Conservation (phyloP, 2,329 filamentous ascomycete species). For the Apiospora kogelbergensis region DNA sequence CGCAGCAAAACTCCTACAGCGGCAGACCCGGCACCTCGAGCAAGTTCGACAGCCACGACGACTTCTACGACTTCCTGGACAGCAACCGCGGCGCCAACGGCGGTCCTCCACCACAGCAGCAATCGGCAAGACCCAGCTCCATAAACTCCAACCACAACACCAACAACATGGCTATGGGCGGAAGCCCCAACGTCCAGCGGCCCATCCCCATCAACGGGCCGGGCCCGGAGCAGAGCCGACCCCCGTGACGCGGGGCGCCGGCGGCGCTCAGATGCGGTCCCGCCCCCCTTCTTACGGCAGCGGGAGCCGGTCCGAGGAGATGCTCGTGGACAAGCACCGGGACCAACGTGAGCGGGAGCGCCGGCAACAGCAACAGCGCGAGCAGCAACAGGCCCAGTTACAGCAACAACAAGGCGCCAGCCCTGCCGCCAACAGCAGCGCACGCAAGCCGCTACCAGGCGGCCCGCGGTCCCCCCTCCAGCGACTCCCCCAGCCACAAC, state of each 20-base stretch:
- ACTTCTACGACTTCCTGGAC: conserved; percentile 33
- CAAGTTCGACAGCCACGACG: conserved; percentile 25
- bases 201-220: conserved; percentile 12
- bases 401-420: not conserved
- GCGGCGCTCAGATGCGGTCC: conserved; percentile 11
- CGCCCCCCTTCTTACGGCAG: conserved; percentile 29
- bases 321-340: conserved; percentile 28
- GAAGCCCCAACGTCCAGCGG: conserved; percentile 13
- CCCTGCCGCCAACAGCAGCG: not conserved
- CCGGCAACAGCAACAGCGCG: conserved; percentile 1
- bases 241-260: conserved; percentile 25
- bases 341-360: conserved; percentile 18
- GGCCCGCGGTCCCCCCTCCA: conserved; percentile 11
- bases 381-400: conserved; percentile 14
- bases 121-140: no score
- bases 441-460: conserved; percentile 9
- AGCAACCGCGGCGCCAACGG: conserved; percentile 23
- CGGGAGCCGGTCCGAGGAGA: conserved; percentile 32
- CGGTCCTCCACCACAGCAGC: conserved; percentile 5
- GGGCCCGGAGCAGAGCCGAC: conserved; percentile 22
- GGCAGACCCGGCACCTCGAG: not conserved
- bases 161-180: conserved; percentile 21
- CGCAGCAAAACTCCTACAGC: not conserved
- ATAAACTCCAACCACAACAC: not conserved
- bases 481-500: conserved; percentile 1